Percentiles rank a stretch among this genome's conserved stretches.
These are phyloP conservation scores for Plasmodium yoelii DNA, from an alignment of 169 alveolate species.

Conservation along the genomic window DNA sequence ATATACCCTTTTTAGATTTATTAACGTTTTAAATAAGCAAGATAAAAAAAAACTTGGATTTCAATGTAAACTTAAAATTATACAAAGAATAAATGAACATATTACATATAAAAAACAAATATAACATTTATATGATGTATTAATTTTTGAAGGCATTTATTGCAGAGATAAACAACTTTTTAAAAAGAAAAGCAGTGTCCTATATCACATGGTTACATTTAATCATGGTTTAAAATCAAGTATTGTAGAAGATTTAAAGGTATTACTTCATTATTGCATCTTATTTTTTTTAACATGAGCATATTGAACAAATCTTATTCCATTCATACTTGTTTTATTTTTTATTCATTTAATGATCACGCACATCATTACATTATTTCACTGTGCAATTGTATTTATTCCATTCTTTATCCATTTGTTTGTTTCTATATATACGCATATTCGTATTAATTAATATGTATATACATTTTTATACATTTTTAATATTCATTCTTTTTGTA, in stretches of 20 bases:
- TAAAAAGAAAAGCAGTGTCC: conserved; percentile 54
- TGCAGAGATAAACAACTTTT: conserved; percentile 68
- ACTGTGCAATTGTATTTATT: background rate
- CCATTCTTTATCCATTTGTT: background rate
- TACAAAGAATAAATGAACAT: background rate
- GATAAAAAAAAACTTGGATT: conserved; percentile 60
- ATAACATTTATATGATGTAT: too few relatives aligned
- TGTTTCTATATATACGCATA: background rate
- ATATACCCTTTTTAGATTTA: conserved; percentile 21
- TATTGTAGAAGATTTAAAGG: conserved; percentile 63
- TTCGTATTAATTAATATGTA: background rate
- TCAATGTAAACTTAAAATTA: conserved; percentile 43
- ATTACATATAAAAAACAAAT: background rate
- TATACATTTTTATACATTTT: too few relatives aligned
- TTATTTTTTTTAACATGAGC: background rate
- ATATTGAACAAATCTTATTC: too few relatives aligned
- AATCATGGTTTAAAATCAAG: conserved; percentile 65
- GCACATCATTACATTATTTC: background rate
- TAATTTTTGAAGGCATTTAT: conserved; percentile 35
- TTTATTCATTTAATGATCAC: background rate
- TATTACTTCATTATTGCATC: background rate
- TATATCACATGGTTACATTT: conserved; percentile 67
- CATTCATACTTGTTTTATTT: background rate
- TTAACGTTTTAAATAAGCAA: conserved; percentile 60
- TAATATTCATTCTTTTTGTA: background rate